Evolutionary conservation across 768 basidiomycete species (phyloP), one percentile per base, ranked within the genome.

Genomic region (Podaxis sp.): DNA sequence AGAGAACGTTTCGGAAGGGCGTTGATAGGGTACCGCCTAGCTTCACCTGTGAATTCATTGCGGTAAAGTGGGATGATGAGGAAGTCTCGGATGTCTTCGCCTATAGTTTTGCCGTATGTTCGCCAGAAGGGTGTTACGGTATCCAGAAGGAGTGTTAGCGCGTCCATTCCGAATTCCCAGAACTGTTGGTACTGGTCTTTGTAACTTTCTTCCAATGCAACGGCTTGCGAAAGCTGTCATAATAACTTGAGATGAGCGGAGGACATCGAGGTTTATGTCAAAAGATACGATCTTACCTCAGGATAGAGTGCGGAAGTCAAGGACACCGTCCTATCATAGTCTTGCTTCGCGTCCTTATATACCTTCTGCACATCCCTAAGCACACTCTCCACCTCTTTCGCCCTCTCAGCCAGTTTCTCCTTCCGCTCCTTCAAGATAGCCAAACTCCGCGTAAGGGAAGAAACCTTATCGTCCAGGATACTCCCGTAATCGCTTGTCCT

Each of bases 131-230:
- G 91, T 0, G 90, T 85, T 13, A 92, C 86, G 2, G 85, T 87
- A 68, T 91, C 90, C 49, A 93, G 78, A 54, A 92, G 74, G 60
- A 93, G 81, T 0, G 91, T 91, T 59, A 92, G 77, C 0, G 86
- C 87, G 62, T 91, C 88, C 82, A 91, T 87, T 17, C 87, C 91
- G 60, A 92, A 77, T 65, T 91, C 90, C 90, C 90, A 93, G 57
- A 93, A 73, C 65, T 90, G 88, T 66, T 92, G 89, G 66, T 90
- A 92, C 62, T 87, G 87, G 68, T 91, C 88, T 67, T 83, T 84
- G 73, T 91, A 91, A 68, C 86, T 89, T 73, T 92, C 90, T 70
- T 92, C 89, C 40, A 92, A 68, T 2, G 82, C 88, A 10, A 87
- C 80, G 44, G 91, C 87, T 50, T 83, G 79, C 2, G 90, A 90